A percentile compares a stretch with the other conserved stretches of the same genome.
Conservation (phyloP, 31 red algal genomes). For the Odonthalia washingtoniensis region DNA sequence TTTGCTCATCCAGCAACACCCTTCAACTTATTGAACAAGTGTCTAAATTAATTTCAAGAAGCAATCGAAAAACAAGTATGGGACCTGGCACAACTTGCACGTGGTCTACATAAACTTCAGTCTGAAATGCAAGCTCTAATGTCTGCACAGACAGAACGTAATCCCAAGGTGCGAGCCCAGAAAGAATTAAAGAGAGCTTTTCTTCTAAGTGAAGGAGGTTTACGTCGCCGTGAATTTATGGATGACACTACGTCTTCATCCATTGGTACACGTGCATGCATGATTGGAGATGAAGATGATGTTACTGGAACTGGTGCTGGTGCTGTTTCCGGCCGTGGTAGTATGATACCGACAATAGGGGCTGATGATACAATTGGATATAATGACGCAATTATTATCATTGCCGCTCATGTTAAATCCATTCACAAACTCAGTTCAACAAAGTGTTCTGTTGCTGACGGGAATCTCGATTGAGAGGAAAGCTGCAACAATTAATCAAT, state of each 20-base stretch:
- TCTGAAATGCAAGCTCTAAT: conserved; percentile 70
- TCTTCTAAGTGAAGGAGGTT: conserved; percentile 52
- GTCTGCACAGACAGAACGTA: conserved; percentile 63
- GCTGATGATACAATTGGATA: conserved; percentile 54
- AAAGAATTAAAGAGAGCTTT: conserved; percentile 47
- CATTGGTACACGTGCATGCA: conserved; percentile 13
- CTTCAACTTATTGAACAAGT: conserved; percentile 57
- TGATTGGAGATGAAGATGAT: neutral
- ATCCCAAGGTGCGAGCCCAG: conserved; percentile 50
- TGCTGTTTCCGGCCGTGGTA: conserved; percentile 47
- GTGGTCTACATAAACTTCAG: conserved; percentile 38
- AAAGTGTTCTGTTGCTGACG: conserved; percentile 49
- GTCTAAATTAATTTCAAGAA: conserved; percentile 48
- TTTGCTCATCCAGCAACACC: conserved; percentile 27
- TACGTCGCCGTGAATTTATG: conserved; percentile 47
- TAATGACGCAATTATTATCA: conserved; percentile 67
- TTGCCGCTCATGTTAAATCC: conserved; percentile 66
- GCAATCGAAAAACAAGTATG: conserved; percentile 29
- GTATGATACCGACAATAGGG: conserved; percentile 48
- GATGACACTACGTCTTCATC: conserved; percentile 67
- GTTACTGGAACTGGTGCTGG: neutral
- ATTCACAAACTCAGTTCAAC: conserved; percentile 53
- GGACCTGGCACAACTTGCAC: conserved; percentile 33
- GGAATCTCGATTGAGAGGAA: conserved; percentile 57
- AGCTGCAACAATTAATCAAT: conserved; percentile 51